Conservation (phyloP, 768 basidiomycete genomes). For the Mycena filopes region DNA sequence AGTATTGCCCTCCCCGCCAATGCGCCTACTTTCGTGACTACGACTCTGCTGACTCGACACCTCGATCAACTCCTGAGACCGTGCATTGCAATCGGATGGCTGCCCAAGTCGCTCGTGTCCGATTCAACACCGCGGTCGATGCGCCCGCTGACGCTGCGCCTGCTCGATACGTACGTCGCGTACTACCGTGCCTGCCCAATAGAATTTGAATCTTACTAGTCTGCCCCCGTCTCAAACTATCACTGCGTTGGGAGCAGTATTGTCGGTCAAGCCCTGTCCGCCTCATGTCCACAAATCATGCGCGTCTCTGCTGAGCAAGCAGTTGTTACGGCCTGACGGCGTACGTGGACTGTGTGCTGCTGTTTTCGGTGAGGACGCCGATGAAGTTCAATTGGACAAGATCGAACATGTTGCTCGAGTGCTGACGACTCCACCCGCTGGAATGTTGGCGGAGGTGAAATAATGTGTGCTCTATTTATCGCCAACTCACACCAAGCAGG, state of each 20-base stretch:
- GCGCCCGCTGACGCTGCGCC: slow-evolving; percentile 62
- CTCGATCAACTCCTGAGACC: slow-evolving; percentile 67
- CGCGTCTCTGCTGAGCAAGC: slow-evolving; percentile 71
- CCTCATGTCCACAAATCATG: slow-evolving; percentile 68
- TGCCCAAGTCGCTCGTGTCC: slow-evolving; percentile 61
- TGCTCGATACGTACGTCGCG: slow-evolving; percentile 69
- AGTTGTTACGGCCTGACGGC: slow-evolving; percentile 77
- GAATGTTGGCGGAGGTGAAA: slow-evolving; percentile 65
- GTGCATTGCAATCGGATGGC: slow-evolving; percentile 76
- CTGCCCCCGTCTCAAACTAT: slow-evolving; percentile 75
- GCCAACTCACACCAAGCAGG: slow-evolving; percentile 50
- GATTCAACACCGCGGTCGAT: slow-evolving; percentile 55
- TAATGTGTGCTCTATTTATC: not conserved
- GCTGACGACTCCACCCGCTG: slow-evolving; percentile 69
- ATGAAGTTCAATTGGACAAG: slow-evolving; percentile 71
- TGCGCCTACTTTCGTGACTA: slow-evolving; percentile 72
- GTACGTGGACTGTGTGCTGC: slow-evolving; percentile 75
- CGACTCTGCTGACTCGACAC: slow-evolving; percentile 65
- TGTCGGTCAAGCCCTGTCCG: slow-evolving; percentile 58
- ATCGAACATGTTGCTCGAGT: slow-evolving; percentile 78
- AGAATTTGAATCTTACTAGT: slow-evolving; percentile 49
- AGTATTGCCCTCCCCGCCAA: slow-evolving; percentile 64
- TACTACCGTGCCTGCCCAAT: slow-evolving; percentile 28
- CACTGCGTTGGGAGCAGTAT: slow-evolving; percentile 67
- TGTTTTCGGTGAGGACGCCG: slow-evolving; percentile 71